These are phyloP conservation scores for Cavenderia fasciculata DNA, from an alignment of 78 protist species.

Conservation along the genomic window DNA sequence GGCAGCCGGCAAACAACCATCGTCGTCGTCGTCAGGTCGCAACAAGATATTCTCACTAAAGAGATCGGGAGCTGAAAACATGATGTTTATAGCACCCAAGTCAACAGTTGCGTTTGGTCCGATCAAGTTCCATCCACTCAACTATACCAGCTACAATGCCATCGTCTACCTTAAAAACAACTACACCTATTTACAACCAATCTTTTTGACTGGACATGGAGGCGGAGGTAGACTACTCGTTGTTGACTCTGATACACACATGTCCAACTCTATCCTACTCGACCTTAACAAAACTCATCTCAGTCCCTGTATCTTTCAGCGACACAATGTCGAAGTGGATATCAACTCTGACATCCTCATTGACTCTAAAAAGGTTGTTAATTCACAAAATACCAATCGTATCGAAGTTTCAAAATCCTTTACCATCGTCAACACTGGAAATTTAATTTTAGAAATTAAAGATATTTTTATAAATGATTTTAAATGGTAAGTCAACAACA, in stretches of 20 bases:
- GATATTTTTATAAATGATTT: constrained; percentile 30
- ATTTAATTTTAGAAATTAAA: constrained; percentile 16
- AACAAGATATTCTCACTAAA: too few relatives aligned
- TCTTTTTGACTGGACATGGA: constrained; percentile 7
- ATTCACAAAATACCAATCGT: background rate
- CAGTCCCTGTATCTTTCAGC: constrained; percentile 55
- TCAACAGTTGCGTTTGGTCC: constrained; percentile 29
- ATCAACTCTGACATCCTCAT: constrained; percentile 50
- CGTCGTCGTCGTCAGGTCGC: background rate
- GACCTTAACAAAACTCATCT: constrained; percentile 71
- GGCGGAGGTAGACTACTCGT: constrained; percentile 43
- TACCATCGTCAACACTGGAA: constrained; percentile 47
- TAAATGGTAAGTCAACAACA: too few relatives aligned
- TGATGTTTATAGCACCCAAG: background rate
- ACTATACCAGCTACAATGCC: background rate
- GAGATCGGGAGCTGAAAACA: background rate
- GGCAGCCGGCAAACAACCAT: background rate
- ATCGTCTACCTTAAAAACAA: constrained; percentile 27
- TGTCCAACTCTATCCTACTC: background rate
- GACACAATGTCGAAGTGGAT: constrained; percentile 1
- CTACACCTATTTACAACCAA: constrained; percentile 14
- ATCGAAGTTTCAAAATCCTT: constrained; percentile 47
- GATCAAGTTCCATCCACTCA: constrained; percentile 38
- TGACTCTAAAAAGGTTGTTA: background rate
- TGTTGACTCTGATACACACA: background rate